Conservation (phyloP, 169 alveolate genomes). For the Pseudocohnilembus persalinus region DNA sequence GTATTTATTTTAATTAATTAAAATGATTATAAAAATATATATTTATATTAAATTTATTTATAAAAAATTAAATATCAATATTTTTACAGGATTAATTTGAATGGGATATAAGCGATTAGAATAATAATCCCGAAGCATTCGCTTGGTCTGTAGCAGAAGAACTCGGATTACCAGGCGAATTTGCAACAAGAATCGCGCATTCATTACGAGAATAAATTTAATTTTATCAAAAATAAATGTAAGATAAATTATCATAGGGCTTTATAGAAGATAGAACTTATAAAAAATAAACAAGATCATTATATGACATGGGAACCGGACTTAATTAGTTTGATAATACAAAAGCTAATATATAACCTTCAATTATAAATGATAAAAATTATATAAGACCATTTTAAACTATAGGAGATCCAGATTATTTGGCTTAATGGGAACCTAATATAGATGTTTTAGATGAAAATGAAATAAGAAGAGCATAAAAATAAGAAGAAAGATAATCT, state of each 20-base stretch:
- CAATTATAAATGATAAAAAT: conserved; percentile 2
- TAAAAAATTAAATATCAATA: too few relatives aligned
- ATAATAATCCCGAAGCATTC: conserved; percentile 33
- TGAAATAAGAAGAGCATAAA: conserved; percentile 7
- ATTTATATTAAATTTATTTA: too few relatives aligned
- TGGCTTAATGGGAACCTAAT: conserved; percentile 24
- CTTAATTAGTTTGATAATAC: conserved; percentile 12
- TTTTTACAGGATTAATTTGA: conserved; percentile 24
- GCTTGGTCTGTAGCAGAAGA: conserved; percentile 27
- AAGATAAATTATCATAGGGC: conserved; percentile 5
- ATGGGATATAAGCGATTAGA: conserved; percentile 38
- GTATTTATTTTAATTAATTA: too few relatives aligned
- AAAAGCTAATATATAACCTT: conserved; percentile 7
- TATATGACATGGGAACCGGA: conserved; percentile 10
- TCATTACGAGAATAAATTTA: conserved; percentile 15
- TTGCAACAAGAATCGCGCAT: conserved; percentile 26
- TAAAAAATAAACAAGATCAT: conserved; percentile 30
- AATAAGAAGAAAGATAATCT: conserved; percentile 24
- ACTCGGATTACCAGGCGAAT: conserved; percentile 25
- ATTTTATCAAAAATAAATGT: conserved; percentile 17
- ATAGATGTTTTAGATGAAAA: conserved; percentile 22
- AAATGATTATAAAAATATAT: too few relatives aligned
- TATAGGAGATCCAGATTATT: not conserved
- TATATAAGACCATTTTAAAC: not conserved
- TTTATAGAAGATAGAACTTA: not conserved